These are phyloP conservation scores for Tilletia setariae DNA, from an alignment of 1,284 basidiomycete genomes.

Conservation along the genomic window DNA sequence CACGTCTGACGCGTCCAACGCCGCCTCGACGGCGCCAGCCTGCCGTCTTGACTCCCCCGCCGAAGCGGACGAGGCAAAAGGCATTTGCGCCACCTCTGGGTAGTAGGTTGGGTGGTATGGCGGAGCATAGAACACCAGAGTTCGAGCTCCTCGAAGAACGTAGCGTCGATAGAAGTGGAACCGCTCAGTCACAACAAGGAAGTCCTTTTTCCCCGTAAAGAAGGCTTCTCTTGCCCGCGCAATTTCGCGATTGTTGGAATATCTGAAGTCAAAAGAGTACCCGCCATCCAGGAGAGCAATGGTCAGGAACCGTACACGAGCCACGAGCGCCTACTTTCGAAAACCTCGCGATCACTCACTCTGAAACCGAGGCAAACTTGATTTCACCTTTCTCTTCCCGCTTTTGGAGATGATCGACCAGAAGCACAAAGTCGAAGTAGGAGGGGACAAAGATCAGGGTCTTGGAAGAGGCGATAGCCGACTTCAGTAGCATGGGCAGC, in stretches of 20 bases:
- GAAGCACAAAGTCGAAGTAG: conserved; percentile 92
- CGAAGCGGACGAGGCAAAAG: conserved; percentile 61
- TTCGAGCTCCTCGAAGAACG: conserved; percentile 70
- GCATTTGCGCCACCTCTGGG: conserved; percentile 77
- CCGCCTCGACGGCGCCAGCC: background rate
- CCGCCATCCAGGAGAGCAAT: too few species aligned
- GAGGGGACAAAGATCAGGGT: conserved; percentile 87
- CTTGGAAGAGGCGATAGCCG: conserved; percentile 83
- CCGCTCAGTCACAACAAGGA: conserved; percentile 87
- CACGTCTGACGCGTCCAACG: conserved; percentile 64
- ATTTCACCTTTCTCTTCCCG: conserved; percentile 58
- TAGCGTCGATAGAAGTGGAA: conserved; percentile 95
- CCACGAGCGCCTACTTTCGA: too few species aligned
- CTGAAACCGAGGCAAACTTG: conserved; percentile 78
- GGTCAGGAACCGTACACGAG: too few species aligned
- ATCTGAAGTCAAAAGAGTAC: conserved; percentile 49
- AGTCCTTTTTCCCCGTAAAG: conserved; percentile 79
- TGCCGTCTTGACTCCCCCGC: background rate
- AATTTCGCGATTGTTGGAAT: conserved; percentile 88
- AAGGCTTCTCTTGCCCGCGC: conserved; percentile 87
- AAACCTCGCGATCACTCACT: conserved; percentile 61
- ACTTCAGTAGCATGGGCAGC: conserved; percentile 75
- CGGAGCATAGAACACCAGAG: conserved; percentile 85
- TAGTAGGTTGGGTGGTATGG: conserved; percentile 89
- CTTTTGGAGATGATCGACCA: conserved; percentile 81